Base-by-base conservation (phyloP, 805 yeast genomes). In the Kazachstania bromeliacearum region DNA sequence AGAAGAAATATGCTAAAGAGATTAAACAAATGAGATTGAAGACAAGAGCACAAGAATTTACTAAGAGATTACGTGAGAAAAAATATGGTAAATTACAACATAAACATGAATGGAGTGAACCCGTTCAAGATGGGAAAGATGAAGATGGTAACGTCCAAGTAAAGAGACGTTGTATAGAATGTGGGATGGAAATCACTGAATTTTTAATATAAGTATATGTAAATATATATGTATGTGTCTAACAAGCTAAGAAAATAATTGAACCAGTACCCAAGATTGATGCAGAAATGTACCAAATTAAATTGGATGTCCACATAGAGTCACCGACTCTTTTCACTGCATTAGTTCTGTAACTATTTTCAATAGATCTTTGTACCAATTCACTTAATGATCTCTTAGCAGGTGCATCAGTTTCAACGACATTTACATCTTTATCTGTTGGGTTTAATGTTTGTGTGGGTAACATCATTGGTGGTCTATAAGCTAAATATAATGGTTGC, bases 361-460 rank as follows among this genome's bases (percentile, higher is more conserved):
- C 94, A 49, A 87, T 66, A 6, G 83, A 67, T 57, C 95, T 72
- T 57, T 75, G 77, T 33, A 85, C 73, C 38, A 72, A 65, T 36
- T 62, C 48, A 38, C 57, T 60, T 31, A 59, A 40, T 13, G 63
- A 55, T 28, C 26, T 9, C 18, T 18, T 46, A 48, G 63, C 35
- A 13, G 53, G 45, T 2, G 52, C 37, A 14, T 44, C 46, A 14
- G 51, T 35, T 10, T 35, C 40, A 2, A 27, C 14, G 9, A 63
- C 43, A 32, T 62, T 40, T 4, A 67, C 46, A 5, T 51, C 62
- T 4, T 47, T 47, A 15, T 31, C 44, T 2, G 95, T 83, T 16
- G 98, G 98, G 60, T 88, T 89, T 68, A 92, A 64, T 0, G 96
- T 88, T 36, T 57, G 62, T 1, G 97, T 92, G 16, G 98, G 98